A percentile compares a stretch with the other conserved stretches of the same genome.
phyloP scores from a whole-genome alignment of 2,329 filamentous ascomycete species.

The Arthroderma sp. region DNA sequence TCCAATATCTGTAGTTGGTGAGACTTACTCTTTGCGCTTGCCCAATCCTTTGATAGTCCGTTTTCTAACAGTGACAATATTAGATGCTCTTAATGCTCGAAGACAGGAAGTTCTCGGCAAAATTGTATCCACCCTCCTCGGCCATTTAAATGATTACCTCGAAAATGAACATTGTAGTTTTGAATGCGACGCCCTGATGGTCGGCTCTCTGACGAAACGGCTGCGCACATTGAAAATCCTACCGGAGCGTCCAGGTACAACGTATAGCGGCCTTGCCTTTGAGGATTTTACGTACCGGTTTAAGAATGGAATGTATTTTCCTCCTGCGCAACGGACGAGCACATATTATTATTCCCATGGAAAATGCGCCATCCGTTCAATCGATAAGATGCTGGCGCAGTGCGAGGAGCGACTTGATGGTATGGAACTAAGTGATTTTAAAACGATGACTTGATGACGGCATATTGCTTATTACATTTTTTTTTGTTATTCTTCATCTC shows the following conservation, averaged over 20 bases:
- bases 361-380: conserved; percentile 11
- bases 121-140: conserved; percentile 8
- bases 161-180: conserved; percentile 12
- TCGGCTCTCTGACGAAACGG: conserved; percentile 10
- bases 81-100: conserved; percentile 10
- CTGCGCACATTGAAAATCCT: conserved; percentile 8
- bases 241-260: conserved; percentile 9
- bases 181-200: conserved; percentile 12
- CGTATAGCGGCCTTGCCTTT: conserved; percentile 10
- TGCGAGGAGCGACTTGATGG: conserved; percentile 10
- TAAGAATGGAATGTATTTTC: conserved; percentile 11
- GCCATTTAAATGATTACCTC: conserved; percentile 9
- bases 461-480: background rate
- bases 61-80: background rate
- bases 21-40: background rate
- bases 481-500: no score
- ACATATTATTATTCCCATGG: conserved; percentile 11
- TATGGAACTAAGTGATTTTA: conserved; percentile 9
- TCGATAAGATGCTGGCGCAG: conserved; percentile 7
- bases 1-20: conserved; percentile 9
- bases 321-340: conserved; percentile 11
- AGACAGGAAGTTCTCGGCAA: conserved; percentile 7
- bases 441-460: background rate
- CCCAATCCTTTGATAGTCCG: background rate
- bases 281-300: conserved; percentile 11